Base-by-base conservation (phyloP, 2,329 filamentous ascomycete genomes). In the Sarocladium strictum region DNA sequence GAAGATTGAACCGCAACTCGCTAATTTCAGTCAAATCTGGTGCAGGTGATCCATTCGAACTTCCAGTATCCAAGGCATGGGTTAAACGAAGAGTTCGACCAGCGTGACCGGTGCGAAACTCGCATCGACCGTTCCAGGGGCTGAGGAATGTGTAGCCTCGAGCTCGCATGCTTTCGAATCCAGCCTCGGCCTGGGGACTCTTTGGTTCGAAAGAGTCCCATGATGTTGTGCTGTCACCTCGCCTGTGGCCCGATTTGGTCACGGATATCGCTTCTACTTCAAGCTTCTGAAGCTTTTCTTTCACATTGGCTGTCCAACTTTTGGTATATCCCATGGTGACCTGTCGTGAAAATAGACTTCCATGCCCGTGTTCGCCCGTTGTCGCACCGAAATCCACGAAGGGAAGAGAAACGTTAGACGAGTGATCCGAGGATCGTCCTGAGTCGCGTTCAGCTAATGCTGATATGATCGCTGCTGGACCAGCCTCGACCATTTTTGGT, bases 1-100 rank as follows among this genome's bases (percentile, higher is more conserved):
- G 91, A 0, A 96, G 79, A 66, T 96, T 96, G 76, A 96, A 97
- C 17, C 92, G 84, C 56, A 97, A 75, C 69, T 97, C 93, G 67
- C 90, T 95, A 24, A 96, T 81, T 1, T 74, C 5, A 6, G 15
- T 15, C 3, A 17, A 19, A n/a, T 53, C 32, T 21, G 11, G 6
- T 24, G 50, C 15, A 2, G 32, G 15, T 21, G 32, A 53, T n/a
- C 21, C 50, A 23, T 53, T 53, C 3, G 32, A 3, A 5, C 17
- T 21, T 26, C 63, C 67, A 3, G 75, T 73, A 26, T 80, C 77
- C 2, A 91, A 74, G n/a, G 81, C 72, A 67, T 95, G 90, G 55
- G 84, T 84, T 69, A 88, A 92, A 66, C 84, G 84, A 14, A 95
- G 71, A 54, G 82, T 86, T 53, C 87, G 85, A 2, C 93, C 92